Conservation (phyloP, 2,329 filamentous ascomycete species). For the Fusarium mexicanum region DNA sequence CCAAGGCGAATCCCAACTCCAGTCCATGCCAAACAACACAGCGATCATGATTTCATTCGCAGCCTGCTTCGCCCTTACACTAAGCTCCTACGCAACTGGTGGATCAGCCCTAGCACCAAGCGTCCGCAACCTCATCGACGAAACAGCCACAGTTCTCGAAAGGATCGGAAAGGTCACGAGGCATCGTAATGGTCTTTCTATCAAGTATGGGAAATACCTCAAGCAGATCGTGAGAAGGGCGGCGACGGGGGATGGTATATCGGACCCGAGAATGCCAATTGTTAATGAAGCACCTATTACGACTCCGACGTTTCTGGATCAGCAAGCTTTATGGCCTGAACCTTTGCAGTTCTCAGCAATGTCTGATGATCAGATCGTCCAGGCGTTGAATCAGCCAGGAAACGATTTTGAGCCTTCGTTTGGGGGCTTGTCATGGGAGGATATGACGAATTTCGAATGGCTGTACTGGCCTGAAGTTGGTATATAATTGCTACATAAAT, state of each 20-base stretch:
- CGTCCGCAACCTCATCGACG: constrained; percentile 71
- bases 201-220: constrained; percentile 58
- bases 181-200: constrained; percentile 73
- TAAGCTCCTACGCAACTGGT: constrained; percentile 67
- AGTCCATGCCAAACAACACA: constrained; percentile 82
- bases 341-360: constrained; percentile 72
- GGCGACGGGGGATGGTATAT: constrained; percentile 31
- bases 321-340: constrained; percentile 55
- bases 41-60: constrained; percentile 83
- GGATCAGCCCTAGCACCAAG: constrained; percentile 69
- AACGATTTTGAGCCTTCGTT: constrained; percentile 66
- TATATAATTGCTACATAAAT: constrained; percentile 22
- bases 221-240: constrained; percentile 56
- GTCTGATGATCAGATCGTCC: constrained; percentile 74
- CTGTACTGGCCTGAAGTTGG: constrained; percentile 62
- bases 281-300: constrained; percentile 31
- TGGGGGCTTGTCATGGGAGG: constrained; percentile 67
- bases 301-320: constrained; percentile 43
- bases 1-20: constrained; percentile 74
- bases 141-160: constrained; percentile 74
- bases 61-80: constrained; percentile 72
- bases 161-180: constrained; percentile 72
- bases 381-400: constrained; percentile 71
- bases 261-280: constrained; percentile 26
- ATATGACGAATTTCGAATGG: constrained; percentile 68